phyloP scores from a whole-genome alignment of 805 yeast genomes.

The Candida caryicola region DNA sequence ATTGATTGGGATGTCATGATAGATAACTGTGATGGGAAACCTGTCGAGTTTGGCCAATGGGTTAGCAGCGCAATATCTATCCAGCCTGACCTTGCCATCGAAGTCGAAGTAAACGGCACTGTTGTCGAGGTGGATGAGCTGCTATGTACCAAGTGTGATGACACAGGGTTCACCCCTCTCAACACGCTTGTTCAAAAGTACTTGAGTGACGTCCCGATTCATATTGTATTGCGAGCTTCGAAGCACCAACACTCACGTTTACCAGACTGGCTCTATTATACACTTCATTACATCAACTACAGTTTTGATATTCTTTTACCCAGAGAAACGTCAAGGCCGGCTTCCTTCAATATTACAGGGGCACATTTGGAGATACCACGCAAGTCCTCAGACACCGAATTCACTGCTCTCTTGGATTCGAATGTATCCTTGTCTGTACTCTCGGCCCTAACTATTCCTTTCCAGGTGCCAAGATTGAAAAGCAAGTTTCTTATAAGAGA shows the following conservation, averaged over 20 bases:
- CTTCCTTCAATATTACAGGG: neutral
- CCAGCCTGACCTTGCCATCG: conserved; percentile 13
- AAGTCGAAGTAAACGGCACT: conserved; percentile 17
- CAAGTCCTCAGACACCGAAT: neutral
- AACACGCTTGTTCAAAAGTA: conserved; percentile 19
- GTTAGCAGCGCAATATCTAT: conserved; percentile 11
- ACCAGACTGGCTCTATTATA: conserved; percentile 26
- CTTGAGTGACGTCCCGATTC: conserved; percentile 16
- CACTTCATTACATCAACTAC: conserved; percentile 13
- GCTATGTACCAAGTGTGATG: conserved; percentile 19
- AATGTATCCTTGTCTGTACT: conserved; percentile 5
- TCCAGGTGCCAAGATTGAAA: conserved; percentile 8
- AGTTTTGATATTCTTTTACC: conserved; percentile 16
- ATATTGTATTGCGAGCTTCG: conserved; percentile 17
- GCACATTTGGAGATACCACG: neutral
- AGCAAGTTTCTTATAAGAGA: conserved; percentile 8
- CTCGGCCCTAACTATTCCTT: conserved; percentile 1
- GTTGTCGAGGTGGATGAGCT: conserved; percentile 18
- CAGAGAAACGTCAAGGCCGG: neutral
- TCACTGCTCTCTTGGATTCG: conserved; percentile 4
- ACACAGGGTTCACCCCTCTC: conserved; percentile 17
- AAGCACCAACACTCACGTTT: conserved; percentile 10
- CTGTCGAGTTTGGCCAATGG: conserved; percentile 25
- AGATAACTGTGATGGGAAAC: conserved; percentile 21
- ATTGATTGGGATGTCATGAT: conserved; percentile 29